A percentile compares a stretch with the other conserved stretches of the same genome.
Conservation (phyloP, 2,329 filamentous ascomycete species). For the Teratosphaeriaceae sp. region DNA sequence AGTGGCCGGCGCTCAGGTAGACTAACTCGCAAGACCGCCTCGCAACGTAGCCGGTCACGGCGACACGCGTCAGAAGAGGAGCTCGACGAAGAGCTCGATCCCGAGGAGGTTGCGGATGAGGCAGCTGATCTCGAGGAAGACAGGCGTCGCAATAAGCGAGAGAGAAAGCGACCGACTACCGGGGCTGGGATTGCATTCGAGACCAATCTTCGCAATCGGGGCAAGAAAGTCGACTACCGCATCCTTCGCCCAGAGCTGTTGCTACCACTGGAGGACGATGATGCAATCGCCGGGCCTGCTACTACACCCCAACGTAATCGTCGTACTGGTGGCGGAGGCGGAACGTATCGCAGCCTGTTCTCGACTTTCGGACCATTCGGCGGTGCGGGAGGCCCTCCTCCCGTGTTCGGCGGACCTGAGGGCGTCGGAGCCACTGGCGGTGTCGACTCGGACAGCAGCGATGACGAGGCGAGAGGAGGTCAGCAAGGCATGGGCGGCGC, state of each 20-base stretch:
- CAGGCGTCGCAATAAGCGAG: slow-evolving; percentile 36
- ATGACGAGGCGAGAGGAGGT: slow-evolving; percentile 70
- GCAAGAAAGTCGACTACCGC: slow-evolving; percentile 75
- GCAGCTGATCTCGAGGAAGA: slow-evolving; percentile 53
- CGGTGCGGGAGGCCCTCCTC: slow-evolving; percentile 66
- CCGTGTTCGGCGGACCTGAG: slow-evolving; percentile 68
- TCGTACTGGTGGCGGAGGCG: slow-evolving; percentile 52
- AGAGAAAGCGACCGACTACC: slow-evolving; percentile 25
- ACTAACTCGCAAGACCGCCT: slow-evolving; percentile 42
- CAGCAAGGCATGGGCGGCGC: slow-evolving; percentile 51
- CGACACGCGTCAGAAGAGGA: slow-evolving; percentile 41
- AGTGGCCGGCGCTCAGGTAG: slow-evolving; percentile 46
- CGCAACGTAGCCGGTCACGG: slow-evolving; percentile 36
- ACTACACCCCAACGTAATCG: slow-evolving; percentile 53
- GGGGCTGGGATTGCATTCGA: slow-evolving; percentile 25
- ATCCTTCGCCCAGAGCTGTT: slow-evolving; percentile 69
- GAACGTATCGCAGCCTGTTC: slow-evolving; percentile 70
- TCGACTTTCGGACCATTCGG: slow-evolving; percentile 91
- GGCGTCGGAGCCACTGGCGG: slow-evolving; percentile 68
- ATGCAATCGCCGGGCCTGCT: slow-evolving; percentile 57
- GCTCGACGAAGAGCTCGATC: slow-evolving; percentile 42
- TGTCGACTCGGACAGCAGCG: slow-evolving; percentile 91
- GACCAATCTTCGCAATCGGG: slow-evolving; percentile 55
- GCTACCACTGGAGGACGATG: slow-evolving; percentile 66
- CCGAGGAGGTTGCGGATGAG: slow-evolving; percentile 47